A percentile compares a stretch with the other conserved stretches of the same genome.
phyloP scores from a whole-genome alignment of 2,329 filamentous ascomycete species.

The Beauveria sp. region DNA sequence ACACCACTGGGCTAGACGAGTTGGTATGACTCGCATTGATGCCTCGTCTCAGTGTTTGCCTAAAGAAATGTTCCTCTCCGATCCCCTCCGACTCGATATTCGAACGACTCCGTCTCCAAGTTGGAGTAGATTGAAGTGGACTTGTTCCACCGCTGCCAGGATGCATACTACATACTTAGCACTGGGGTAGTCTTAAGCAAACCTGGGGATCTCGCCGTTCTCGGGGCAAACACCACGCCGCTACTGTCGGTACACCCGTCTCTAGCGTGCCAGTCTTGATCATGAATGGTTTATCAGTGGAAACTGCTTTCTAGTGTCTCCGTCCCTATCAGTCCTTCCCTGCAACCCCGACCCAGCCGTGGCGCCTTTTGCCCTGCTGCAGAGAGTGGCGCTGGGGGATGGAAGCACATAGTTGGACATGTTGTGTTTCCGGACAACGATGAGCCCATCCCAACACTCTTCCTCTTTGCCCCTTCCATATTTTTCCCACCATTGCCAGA shows the following conservation, averaged over 20 bases:
- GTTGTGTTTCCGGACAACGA: not conserved
- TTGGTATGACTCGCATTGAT: not conserved
- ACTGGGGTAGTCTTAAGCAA: not conserved
- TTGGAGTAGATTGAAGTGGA: too few relatives aligned
- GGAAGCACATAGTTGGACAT: not conserved
- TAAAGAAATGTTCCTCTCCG: too few relatives aligned
- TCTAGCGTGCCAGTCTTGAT: not conserved
- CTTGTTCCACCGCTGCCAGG: too few relatives aligned
- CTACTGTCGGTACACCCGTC: not conserved
- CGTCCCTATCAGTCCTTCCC: not conserved
- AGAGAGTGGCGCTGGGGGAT: not conserved
- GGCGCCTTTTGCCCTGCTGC: not conserved
- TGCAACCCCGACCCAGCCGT: not conserved
- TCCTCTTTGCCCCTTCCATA: not conserved
- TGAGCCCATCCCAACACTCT: not conserved
- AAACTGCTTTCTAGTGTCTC: conserved; percentile 1
- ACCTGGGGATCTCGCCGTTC: not conserved
- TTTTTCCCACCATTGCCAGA: too few relatives aligned
- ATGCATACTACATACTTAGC: too few relatives aligned
- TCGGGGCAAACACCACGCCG: not conserved
- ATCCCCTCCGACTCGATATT: not conserved
- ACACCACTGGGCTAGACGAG: not conserved
- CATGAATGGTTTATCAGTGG: not conserved
- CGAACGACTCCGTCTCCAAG: not conserved
- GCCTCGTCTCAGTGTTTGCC: not conserved